Evolutionary conservation across 148 eudicot species (phyloP), one percentile per base, ranked within the genome.

Genomic region (Chenopodium quinoa): DNA sequence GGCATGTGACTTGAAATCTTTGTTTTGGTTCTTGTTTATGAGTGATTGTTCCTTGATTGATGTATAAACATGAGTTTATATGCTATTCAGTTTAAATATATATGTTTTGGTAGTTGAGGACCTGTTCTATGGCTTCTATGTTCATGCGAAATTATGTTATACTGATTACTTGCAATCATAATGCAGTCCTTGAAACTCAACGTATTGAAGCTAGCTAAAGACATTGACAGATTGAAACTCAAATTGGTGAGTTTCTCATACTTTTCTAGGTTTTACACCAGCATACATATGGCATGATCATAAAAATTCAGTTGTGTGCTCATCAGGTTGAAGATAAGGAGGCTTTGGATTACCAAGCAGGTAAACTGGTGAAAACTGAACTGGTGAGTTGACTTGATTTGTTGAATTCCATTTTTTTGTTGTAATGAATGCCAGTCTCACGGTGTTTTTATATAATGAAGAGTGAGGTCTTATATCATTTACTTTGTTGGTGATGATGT

Each of bases 151-250:
- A 66, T 13, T 10, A 11, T 40, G 75, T 19, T 82, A 74, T 77
- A 70, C 69, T 82, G 31, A 80, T 20, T 52, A 78, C 77, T 69
- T 77, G 76, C 65, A 44, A 77, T 58, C 48, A 50, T 85, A 76
- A 81, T 87, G 91, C 98, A 96, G 99, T 96, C 99, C 82, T 88
- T 96, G 86, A 91, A 96, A 85, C 91, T 96, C 83, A 90, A 90
- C 82, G 97, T 96, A 78, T 83, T 96, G 88, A 89, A 93, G 95
- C 98, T 94, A 81, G 58, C 85, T 68, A 82, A 74, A 84, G 86
- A 91, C 79, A 87, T 92, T 70, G 97, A 93, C 32, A 83, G 78
- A 10, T 84, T 96, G 88, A 86, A 88, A 89, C 86, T 81, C 54
- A 88, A 86, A 84, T 73, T 92, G 94, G 99, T 96, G 83, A 84